Base-by-base conservation (phyloP, 805 yeast genomes). In the Kodamaea kakaduensis region DNA sequence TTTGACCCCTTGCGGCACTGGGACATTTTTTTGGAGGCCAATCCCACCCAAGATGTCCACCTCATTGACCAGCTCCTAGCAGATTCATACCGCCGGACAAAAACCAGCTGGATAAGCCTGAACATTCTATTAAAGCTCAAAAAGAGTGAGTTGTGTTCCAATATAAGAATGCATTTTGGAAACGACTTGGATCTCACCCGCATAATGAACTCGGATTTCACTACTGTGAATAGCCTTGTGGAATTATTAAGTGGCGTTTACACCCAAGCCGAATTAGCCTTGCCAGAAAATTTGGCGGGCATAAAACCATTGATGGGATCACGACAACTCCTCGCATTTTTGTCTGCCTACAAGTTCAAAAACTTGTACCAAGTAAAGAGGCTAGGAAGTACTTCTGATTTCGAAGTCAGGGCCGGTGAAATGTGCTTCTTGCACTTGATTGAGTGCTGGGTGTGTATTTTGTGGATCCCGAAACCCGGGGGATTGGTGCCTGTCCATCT, bases 201-300 rank as follows among this genome's bases (percentile, higher is more conserved):
- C n/a, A n/a, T n/a, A n/a, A n/a, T n/a, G n/a, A n/a, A n/a, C 22
- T 19, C 17, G 17, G 29, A 26, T 15, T 26, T 26, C 29, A 26
- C 29, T 9, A 26, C 17, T n/a, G 9, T 9, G 9, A 12, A 9
- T 13, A 25, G 12, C 5, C 15, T 25, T 13, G 12, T 25, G 16
- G 27, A 25, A 17, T 12, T 25, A 4, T 13, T 25, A 9, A n/a
- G 16, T n/a, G 15, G 6, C 4, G 4, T n/a, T 12, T 25, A 15
- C 6, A 9, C 15, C 4, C n/a, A n/a, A n/a, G n/a, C n/a, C n/a
- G n/a, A n/a, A n/a, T n/a, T n/a, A n/a, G n/a, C n/a, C n/a, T n/a
- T n/a, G n/a, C n/a, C n/a, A n/a, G n/a, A n/a, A n/a, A n/a, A n/a
- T n/a, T n/a, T n/a, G n/a, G n/a, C n/a, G n/a, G n/a, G n/a, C n/a